phyloP scores from a whole-genome alignment of 2,329 filamentous ascomycete genomes.

The Aspergillus calidoustus region DNA sequence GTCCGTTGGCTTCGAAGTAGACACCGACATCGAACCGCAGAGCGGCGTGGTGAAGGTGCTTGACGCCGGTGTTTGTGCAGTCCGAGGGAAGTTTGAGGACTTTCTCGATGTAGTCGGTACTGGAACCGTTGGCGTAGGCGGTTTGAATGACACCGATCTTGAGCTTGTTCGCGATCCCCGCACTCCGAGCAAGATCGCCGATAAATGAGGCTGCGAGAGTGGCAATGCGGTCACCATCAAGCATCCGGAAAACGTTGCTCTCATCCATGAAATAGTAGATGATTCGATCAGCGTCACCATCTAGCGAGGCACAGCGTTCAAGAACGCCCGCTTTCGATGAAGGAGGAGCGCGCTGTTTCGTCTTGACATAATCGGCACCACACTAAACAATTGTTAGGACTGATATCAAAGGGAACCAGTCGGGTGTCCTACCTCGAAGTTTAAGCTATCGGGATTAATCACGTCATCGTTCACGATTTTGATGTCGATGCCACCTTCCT shows the following conservation, averaged over 20 bases:
- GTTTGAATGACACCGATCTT: constrained; percentile 96
- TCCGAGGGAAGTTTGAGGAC: constrained; percentile 86
- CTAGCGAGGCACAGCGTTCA: constrained; percentile 85
- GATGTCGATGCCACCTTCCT: constrained; percentile 74
- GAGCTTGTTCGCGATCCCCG: constrained; percentile 77
- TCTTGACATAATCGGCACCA: constrained; percentile 97
- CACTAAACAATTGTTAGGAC: constrained; percentile 59
- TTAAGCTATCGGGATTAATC: constrained; percentile 84
- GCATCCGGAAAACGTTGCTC: constrained; percentile 82
- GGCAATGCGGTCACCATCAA: constrained; percentile 96
- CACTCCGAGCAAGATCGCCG: constrained; percentile 79
- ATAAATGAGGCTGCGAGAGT: constrained; percentile 94
- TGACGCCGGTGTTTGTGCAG: constrained; percentile 94
- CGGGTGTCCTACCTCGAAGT: constrained; percentile 70
- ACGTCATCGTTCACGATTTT: constrained; percentile 93
- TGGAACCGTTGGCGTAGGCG: constrained; percentile 95
- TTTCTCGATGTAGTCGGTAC: constrained; percentile 88
- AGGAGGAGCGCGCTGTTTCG: constrained; percentile 86
- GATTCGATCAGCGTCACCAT: constrained; percentile 93
- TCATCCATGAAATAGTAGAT: constrained; percentile 93
- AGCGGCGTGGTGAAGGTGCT: constrained; percentile 96
- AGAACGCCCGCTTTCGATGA: constrained; percentile 76
- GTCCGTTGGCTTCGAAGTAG: constrained; percentile 98
- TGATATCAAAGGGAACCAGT: neutral
- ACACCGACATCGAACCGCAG: constrained; percentile 93